Conservation (phyloP, 176 grass and related monocot genomes). For the Triticum timopheevii region DNA sequence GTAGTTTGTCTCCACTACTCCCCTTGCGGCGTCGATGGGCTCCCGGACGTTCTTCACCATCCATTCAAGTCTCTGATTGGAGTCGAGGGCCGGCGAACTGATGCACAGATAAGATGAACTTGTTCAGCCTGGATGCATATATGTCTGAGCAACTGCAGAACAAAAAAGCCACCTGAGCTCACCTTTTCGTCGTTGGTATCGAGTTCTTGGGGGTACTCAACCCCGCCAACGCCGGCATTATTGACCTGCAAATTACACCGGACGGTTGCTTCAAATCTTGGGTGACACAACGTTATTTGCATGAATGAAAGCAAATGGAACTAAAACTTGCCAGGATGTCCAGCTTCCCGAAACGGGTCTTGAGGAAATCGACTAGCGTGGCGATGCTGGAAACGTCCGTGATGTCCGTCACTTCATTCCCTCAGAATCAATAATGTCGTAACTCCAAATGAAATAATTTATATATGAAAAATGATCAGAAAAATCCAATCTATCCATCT, state of each 20-base stretch:
- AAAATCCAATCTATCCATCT: too few relatives aligned
- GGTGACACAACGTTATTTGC: too few relatives aligned
- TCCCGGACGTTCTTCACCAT: background rate
- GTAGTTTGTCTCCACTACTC: slow-evolving; percentile 55
- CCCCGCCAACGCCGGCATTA: slow-evolving; percentile 10
- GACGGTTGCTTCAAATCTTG: too few relatives aligned
- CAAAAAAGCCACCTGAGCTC: background rate
- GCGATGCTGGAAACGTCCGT: slow-evolving; percentile 25
- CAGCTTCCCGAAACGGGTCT: slow-evolving; percentile 35
- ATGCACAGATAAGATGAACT: background rate
- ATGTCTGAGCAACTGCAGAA: background rate
- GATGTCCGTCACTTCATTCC: too few relatives aligned
- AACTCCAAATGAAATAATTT: too few relatives aligned
- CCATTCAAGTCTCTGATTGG: background rate
- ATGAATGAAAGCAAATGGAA: background rate
- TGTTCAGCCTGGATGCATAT: background rate
- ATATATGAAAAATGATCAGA: too few relatives aligned
- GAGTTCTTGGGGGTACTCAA: background rate
- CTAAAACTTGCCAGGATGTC: slow-evolving; percentile 36
- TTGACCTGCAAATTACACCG: slow-evolving; percentile 1
- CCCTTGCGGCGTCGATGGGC: slow-evolving; percentile 25
- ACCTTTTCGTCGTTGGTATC: background rate
- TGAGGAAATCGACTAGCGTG: slow-evolving; percentile 34
- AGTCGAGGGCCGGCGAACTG: slow-evolving; percentile 16
- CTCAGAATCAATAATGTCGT: too few relatives aligned